Conservation (phyloP, 257 asterid genomes). For the Penstemon newberryi region DNA sequence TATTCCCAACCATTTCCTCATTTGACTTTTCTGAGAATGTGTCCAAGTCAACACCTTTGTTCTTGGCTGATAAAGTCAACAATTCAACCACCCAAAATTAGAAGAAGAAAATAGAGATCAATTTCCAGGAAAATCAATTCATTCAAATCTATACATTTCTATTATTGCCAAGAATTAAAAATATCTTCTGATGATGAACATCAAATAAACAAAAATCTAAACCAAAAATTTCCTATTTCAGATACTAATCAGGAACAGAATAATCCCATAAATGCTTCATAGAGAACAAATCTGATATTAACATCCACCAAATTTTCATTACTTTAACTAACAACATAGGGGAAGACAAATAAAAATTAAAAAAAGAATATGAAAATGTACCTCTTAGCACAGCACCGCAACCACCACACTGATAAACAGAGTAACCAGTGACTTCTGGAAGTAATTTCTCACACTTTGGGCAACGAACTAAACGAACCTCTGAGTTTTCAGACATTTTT, state of each 20-base stretch:
- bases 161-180: background rate
- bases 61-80: constrained; percentile 58
- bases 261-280: background rate
- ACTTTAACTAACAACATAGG: too few species aligned
- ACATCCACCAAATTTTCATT: background rate
- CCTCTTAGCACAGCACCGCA: constrained; percentile 86
- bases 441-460: constrained; percentile 78
- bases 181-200: background rate
- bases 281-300: constrained; percentile 27
- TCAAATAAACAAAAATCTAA: background rate
- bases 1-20: constrained; percentile 44
- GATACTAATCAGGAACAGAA: constrained; percentile 9
- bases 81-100: constrained; percentile 24
- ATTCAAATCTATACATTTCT: constrained; percentile 19
- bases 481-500: constrained; percentile 66
- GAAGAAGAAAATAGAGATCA: constrained; percentile 9
- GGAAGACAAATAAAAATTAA: background rate
- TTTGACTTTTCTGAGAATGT: constrained; percentile 54
- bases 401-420: constrained; percentile 80
- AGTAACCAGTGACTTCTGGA: constrained; percentile 70
- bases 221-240: constrained; percentile 6
- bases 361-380: constrained; percentile 24
- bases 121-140: constrained; percentile 4
- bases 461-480: constrained; percentile 81
- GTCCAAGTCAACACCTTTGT: constrained; percentile 59